A percentile compares a stretch with the other conserved stretches of the same genome.
These are phyloP conservation scores for Chrysoporthe cubensis DNA, from an alignment of 2,329 filamentous ascomycete species.

Conservation along the genomic window DNA sequence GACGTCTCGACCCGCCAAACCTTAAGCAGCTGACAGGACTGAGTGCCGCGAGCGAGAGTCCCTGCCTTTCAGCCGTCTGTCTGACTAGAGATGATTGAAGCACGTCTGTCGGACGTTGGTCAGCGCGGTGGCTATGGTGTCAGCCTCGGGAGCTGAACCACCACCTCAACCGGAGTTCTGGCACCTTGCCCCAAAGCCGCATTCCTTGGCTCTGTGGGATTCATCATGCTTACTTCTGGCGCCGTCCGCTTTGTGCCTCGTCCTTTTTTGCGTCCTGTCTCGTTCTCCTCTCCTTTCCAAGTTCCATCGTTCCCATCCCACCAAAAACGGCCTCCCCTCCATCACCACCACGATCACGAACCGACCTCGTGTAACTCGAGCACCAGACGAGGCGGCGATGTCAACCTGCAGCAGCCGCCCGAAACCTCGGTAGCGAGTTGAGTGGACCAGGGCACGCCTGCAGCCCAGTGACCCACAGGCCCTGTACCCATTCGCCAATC, in stretches of 20 bases:
- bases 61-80: background rate
- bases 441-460: background rate
- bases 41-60: background rate
- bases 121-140: slow-evolving; percentile 4
- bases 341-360: background rate
- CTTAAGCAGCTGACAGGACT: slow-evolving; percentile 7
- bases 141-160: slow-evolving; percentile 10
- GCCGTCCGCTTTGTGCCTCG: background rate
- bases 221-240: slow-evolving; percentile 12
- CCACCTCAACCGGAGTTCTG: background rate
- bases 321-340: no score
- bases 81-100: background rate
- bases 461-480: background rate
- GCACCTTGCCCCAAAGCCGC: background rate
- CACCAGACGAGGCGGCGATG: slow-evolving; percentile 4
- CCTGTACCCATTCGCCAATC: background rate
- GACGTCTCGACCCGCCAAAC: background rate
- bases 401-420: slow-evolving; percentile 8
- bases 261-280: background rate
- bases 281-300: background rate
- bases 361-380: slow-evolving; percentile 30
- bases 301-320: background rate
- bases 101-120: background rate
- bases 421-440: slow-evolving; percentile 12
- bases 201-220: background rate